Evolutionary conservation across 768 basidiomycete species (phyloP), one percentile per base, ranked within the genome.

Genomic region (Leccinellum rugosiceps): DNA sequence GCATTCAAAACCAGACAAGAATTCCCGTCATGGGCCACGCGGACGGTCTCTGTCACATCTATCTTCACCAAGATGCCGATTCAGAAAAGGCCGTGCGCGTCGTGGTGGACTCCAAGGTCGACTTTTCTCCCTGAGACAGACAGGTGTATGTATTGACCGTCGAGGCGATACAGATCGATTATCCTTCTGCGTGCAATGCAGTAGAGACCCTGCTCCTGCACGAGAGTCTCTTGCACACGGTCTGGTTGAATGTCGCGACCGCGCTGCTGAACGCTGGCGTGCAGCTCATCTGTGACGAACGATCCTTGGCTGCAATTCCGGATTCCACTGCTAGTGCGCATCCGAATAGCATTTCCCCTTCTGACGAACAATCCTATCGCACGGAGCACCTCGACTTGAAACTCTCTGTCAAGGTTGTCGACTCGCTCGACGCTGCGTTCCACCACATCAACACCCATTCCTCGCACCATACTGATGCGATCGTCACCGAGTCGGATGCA

Each of bases 21-120:
- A 98, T 99, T 58, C 89, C 97, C 2, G 97, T 99, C 45, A 98
- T 99, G 94, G 97, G 97, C 1, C 97, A 99, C 68, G 95, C 97
- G 7, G 97, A 99, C 72, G 97, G 97, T 2, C 76, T 98, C 9
- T 99, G 97, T 71, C 83, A 86, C 19, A 84, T 97, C 6, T 98
- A 87, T 71, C 74, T 99, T 6, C 96, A 99, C 71, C 86, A 90
- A 63, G 77, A 80, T 28, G 95, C 95, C 0, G 83, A 90, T 62
- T 64, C 76, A 38, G 81, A 85, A 56, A 98, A 94, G 71, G 93
- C 95, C 0, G 76, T 87, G 41, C 80, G 93, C 21, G 78, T 99
- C 6, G 85, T 87, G 0, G 75, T 96, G 4, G 97, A 99, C 69
- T 88, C 94, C 26, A 99, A 99, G 81, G 96, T 94, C 31, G 76